Evolutionary conservation across 768 basidiomycete genomes (phyloP).

Genomic region (Lactarius psammicola): DNA sequence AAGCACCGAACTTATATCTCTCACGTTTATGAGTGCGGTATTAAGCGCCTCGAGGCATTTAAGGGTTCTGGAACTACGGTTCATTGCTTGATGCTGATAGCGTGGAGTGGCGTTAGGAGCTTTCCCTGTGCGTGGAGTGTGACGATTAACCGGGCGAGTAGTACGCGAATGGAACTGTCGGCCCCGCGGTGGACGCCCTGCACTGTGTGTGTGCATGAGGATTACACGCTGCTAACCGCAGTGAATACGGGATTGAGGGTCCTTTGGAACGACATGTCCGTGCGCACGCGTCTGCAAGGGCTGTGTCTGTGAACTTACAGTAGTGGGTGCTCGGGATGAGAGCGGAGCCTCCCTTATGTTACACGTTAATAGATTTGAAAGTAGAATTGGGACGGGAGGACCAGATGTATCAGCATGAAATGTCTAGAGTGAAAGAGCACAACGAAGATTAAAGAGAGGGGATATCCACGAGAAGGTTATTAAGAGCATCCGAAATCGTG

Average conservation of each 20-base stretch:
- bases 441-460: no score
- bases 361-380: slow-evolving; percentile 44
- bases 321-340: slow-evolving; percentile 73
- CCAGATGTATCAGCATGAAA: no score
- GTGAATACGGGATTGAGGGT: slow-evolving; percentile 59
- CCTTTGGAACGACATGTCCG: slow-evolving; percentile 95
- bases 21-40: slow-evolving; percentile 50
- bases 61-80: slow-evolving; percentile 70
- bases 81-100: slow-evolving; percentile 79
- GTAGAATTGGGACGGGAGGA: slow-evolving; percentile 67
- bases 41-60: slow-evolving; percentile 72
- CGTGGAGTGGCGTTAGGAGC: slow-evolving; percentile 86
- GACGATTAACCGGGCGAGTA: slow-evolving; percentile 73
- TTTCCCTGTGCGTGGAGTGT: slow-evolving; percentile 84
- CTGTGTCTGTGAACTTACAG: slow-evolving; percentile 85
- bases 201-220: slow-evolving; percentile 37
- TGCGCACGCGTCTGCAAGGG: slow-evolving; percentile 89
- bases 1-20: slow-evolving; percentile 39
- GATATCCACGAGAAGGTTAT: no score
- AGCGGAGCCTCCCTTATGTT: no score
- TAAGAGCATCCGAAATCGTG: slow-evolving; percentile 74
- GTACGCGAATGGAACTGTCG: slow-evolving; percentile 58
- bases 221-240: no score
- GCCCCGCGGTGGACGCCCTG: slow-evolving; percentile 60
- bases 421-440: no score